A percentile compares a stretch with the other conserved stretches of the same genome.
phyloP scores from a whole-genome alignment of 2,329 filamentous ascomycete genomes.

The Fusarium austroafricanum region DNA sequence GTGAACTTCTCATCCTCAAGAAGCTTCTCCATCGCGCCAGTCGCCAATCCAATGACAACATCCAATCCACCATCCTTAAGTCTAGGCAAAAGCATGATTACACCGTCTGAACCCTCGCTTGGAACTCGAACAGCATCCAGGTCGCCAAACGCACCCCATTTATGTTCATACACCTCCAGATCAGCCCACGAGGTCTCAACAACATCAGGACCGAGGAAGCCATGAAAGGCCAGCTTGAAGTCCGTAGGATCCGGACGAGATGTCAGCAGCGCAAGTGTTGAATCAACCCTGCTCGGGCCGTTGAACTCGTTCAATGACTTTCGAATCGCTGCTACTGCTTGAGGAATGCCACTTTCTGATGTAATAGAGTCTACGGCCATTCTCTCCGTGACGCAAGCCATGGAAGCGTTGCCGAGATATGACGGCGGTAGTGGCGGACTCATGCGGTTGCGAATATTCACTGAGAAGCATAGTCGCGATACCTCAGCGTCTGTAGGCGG shows the following conservation, averaged over 20 bases:
- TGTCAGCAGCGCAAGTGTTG: neutral
- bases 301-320: neutral
- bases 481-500: neutral
- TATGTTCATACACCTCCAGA: neutral
- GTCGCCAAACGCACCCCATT: neutral
- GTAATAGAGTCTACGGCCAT: neutral
- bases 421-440: neutral
- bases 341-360: neutral
- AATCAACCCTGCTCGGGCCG: fast-evolving
- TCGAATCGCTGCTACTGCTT: neutral
- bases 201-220: neutral
- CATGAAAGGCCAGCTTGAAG: neutral
- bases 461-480: neutral
- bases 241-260: neutral
- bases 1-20: neutral
- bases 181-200: neutral
- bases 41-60: neutral
- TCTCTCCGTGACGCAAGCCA: neutral
- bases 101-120: neutral
- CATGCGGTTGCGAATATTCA: neutral
- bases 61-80: neutral
- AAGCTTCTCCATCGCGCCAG: neutral
- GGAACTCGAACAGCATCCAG: neutral
- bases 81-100: neutral
- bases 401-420: neutral